Evolutionary conservation across 2,329 filamentous ascomycete genomes (phyloP), one percentile per base, ranked within the genome.

Genomic region (Amylocarpus encephaloides): DNA sequence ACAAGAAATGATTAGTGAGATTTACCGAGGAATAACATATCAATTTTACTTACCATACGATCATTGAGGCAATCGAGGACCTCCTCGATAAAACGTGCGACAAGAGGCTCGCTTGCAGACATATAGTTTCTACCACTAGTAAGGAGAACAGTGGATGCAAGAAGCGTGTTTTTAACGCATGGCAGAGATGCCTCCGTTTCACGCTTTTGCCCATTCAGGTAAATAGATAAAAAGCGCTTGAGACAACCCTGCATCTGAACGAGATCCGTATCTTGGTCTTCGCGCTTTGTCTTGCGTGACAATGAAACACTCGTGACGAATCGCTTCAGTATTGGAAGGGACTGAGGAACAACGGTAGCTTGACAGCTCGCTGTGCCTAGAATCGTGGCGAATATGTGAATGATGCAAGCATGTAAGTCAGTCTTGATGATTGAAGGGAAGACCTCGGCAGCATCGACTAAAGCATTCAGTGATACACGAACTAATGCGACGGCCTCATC

Each of bases 361-460:
- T 98, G 94, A 63, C 92, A 97, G 10, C 82, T 77, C 0, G 88
- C 85, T 0, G 90, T 96, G 12, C 88, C 86, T 11, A 98, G 78
- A 50, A 95, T 93, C 0, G 90, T 95, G 48, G 88, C 86, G 65
- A 97, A 96, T 49, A 97, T 95, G 71, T 98, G 91, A 44, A 98
- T 80, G 59, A 97, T 95, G 64, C 92, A 97, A 35, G 93, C 92
- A 64, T 97, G 90, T 6, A 98, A 77, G 66, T 98, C 93, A 9
- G 90, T 92, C 65, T 93, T 93, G 73, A 98, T 98, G 61, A 98
- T 91, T 2, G 88, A 83, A 0, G 94, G 94, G 70, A 98, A 98
- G 13, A 97, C 90, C 54, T 94, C 88, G 6, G 93, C 91, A 1
- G 93, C 91, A 64, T 97, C 89, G 3, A 97, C 93, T 1, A 98